Percentiles rank a stretch among this genome's conserved stretches.
These are phyloP conservation scores for Cordyceps cicadae DNA, from an alignment of 2,329 filamentous ascomycete genomes.

Conservation along the genomic window DNA sequence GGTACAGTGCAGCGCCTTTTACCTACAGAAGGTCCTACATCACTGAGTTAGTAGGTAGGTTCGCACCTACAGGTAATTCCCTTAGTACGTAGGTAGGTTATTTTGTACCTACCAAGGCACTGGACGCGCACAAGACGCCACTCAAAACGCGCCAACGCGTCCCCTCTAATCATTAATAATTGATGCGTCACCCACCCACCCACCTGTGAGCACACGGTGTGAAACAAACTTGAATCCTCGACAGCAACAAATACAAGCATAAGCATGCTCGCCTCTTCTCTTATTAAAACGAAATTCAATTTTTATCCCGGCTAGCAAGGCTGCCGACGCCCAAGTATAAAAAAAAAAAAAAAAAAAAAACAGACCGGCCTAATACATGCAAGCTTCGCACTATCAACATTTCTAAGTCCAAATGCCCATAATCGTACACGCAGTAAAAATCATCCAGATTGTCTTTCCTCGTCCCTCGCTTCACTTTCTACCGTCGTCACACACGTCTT, in stretches of 20 bases:
- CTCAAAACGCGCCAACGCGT: constrained; percentile 8
- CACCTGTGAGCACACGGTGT: background rate
- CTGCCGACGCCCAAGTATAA: background rate
- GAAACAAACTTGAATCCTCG: background rate
- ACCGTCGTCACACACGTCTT: background rate
- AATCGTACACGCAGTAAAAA: constrained; percentile 10
- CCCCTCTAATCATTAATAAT: background rate
- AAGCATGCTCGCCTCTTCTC: background rate
- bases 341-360: too few relatives aligned
- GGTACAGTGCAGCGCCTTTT: too few relatives aligned
- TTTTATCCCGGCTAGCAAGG: background rate
- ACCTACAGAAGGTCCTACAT: too few relatives aligned
- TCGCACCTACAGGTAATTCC: too few relatives aligned
- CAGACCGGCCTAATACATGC: background rate
- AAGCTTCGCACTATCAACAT: background rate
- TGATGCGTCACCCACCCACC: background rate
- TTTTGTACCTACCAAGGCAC: too few relatives aligned
- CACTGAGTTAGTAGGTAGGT: too few relatives aligned
- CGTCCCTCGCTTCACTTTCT: background rate
- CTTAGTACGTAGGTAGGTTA: too few relatives aligned
- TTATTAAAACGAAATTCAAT: background rate
- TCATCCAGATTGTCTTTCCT: background rate
- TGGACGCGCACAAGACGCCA: constrained; percentile 1
- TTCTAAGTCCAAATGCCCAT: constrained; percentile 3
- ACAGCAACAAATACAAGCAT: background rate